Evolutionary conservation across 768 basidiomycete species (phyloP), one percentile per base, ranked within the genome.

Genomic region (Basidioascus undulatus): DNA sequence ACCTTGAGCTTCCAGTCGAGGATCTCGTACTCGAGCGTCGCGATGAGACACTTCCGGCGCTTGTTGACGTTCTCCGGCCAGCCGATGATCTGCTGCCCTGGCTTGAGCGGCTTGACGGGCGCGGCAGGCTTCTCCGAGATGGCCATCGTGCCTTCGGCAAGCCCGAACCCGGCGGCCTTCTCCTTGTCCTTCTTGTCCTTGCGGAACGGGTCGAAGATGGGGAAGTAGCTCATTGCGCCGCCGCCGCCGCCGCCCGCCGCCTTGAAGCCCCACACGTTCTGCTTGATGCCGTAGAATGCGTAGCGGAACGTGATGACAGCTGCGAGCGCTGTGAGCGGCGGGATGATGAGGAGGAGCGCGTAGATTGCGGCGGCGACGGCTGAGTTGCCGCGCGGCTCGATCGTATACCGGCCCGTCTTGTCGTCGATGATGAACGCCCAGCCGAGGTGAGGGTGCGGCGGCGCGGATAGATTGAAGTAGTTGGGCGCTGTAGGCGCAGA

Each of bases 1-100:
- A 92, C 86, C 60, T 92, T 92, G 46, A 87, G 60, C 60, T 87
- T 87, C 84, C 86, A 92, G 54, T 89, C 86, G 53, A 92, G 73
- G 54, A 92, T 79, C 57, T 92, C 86, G 59, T 92, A 92, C 59
- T 92, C 86, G 38, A 92, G 66, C 0, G 86, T 89, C 15, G 86
- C 64, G 45, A 92, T 92, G 34, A 92, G 67, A 21, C 87, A 82
- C 57, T 77, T 82, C 55, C 86, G 68, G 36, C 84, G 72, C 59
- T 89, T 92, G 52, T 74, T 68, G 61, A 75, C 77, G 61, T 79
- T 76, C 55, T 92, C 86, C 0, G 86, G 86, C 86, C 86, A 92
- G n/a, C 86, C 86, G 43, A 92, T 83, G 45, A 83, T 64, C 31
- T 71, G 55, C 23, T 50, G 48, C 12, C 55, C 69, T n/a, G n/a